These are phyloP conservation scores for Kodamaea lidongshanica DNA, from an alignment of 805 yeast species.

Conservation along the genomic window DNA sequence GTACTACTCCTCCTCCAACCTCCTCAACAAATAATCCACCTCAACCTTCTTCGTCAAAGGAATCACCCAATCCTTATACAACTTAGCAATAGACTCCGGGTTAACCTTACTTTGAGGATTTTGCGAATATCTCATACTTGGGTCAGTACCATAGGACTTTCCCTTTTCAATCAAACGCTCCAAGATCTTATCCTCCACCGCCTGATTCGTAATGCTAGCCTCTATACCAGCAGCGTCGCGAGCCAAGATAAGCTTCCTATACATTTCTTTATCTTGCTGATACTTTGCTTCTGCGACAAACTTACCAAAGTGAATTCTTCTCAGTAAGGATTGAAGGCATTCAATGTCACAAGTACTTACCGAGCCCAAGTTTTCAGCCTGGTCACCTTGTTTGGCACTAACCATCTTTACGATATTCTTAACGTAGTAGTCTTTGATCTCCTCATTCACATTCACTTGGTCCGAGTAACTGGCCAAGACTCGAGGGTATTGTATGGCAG, in stretches of 20 bases:
- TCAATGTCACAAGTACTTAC: slow-evolving; percentile 82
- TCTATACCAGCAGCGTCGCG: slow-evolving; percentile 70
- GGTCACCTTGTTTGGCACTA: slow-evolving; percentile 62
- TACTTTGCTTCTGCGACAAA: slow-evolving; percentile 97
- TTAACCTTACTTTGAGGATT: slow-evolving; percentile 66
- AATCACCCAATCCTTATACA: slow-evolving; percentile 83
- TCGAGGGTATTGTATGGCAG: slow-evolving; percentile 71
- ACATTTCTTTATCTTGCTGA: slow-evolving; percentile 56
- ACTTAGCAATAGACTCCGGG: slow-evolving; percentile 73
- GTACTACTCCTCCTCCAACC: slow-evolving; percentile 57
- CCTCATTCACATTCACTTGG: slow-evolving; percentile 68
- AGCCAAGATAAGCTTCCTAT: slow-evolving; percentile 56
- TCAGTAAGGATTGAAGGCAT: slow-evolving; percentile 76
- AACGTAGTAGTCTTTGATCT: slow-evolving; percentile 64
- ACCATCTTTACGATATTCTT: slow-evolving; percentile 69
- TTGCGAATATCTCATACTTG: slow-evolving; percentile 66
- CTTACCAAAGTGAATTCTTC: slow-evolving; percentile 94
- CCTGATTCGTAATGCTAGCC: slow-evolving; percentile 75
- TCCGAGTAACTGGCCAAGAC: slow-evolving; percentile 68
- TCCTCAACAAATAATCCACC: slow-evolving; percentile 78
- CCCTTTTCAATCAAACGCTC: slow-evolving; percentile 76
- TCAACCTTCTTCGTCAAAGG: slow-evolving; percentile 95
- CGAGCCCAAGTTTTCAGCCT: slow-evolving; percentile 81
- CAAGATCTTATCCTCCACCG: slow-evolving; percentile 79
- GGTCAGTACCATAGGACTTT: slow-evolving; percentile 81